Evolutionary conservation across 352 stramenopile genomes (phyloP), one percentile per base, ranked within the genome.

Genomic region (Aphanomyces stellatus): DNA sequence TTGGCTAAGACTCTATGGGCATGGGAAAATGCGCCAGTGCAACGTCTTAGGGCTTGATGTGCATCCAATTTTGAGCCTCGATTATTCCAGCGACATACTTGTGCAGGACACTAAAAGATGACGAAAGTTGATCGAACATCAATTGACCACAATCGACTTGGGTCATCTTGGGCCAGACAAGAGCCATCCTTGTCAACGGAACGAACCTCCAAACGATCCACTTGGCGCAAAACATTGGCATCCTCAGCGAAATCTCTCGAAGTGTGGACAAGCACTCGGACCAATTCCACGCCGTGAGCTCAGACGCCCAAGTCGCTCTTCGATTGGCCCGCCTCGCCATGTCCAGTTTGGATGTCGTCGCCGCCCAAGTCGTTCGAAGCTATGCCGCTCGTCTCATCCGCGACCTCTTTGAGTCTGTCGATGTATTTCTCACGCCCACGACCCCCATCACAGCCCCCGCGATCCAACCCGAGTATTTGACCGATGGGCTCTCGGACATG

Each of bases 381-480:
- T 97, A 88, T 51, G 88, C 86, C 1, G 71, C 96, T 67, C 74
- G 85, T 53, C 79, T 93, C 24, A 42, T 22, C 5, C 74, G 85
- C 27, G 74, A 88, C 2, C 73, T 96, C 17, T 87, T 96, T 51
- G 76, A 80, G 56, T 82, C 91, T 51, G 77, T 96, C 51, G 87
- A 97, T 72, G 82, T 87, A 17, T 93, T 97, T 49, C 72, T 96
- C 55, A 88, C 81, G 15, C 91, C 91, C 6, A 83, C 85, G 17
- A 87, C 81, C 1, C 84, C 73, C 22, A 82, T 92, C 40, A 83
- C 76, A 5, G 88, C 86, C 4, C 91, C 90, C 0, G 71, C 85
- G 60, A 82, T 96, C 57, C 73, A 71, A 3, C 22, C 33, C 7
- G 78, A 83, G 43, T 76, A 74, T 5, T 71, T 80, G 25, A 56